Evolutionary conservation across 495 filamentous ascomycete genomes (phyloP).

Genomic region (Aspergillus kassunensis): DNA sequence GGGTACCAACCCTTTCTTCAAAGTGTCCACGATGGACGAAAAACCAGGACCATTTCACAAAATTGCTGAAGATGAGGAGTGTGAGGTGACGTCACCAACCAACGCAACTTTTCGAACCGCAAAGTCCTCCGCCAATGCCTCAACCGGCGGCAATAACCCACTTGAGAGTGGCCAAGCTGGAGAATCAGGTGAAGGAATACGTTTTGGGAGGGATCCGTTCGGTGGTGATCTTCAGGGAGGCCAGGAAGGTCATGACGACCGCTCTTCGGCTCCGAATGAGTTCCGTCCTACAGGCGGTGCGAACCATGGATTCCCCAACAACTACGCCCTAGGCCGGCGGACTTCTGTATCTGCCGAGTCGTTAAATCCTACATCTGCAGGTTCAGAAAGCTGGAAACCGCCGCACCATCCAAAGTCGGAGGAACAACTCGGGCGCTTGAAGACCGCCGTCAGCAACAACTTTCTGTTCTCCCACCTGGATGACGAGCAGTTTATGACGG

Average conservation of each 20-base stretch:
- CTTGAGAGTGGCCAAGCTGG: conserved; percentile 32
- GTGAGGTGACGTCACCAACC: conserved; percentile 61
- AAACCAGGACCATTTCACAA: conserved; percentile 42
- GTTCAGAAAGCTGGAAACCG: conserved; percentile 84
- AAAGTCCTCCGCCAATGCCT: conserved; percentile 24
- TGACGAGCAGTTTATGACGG: conserved; percentile 81
- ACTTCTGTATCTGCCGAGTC: conserved; percentile 97
- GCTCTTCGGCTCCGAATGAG: conserved; percentile 25
- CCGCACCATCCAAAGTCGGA: conserved; percentile 76
- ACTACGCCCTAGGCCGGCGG: conserved; percentile 89
- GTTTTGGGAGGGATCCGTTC: conserved; percentile 39
- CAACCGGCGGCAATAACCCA: conserved; percentile 21
- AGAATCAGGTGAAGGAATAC: conserved; percentile 22
- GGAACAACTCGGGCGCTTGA: conserved; percentile 76
- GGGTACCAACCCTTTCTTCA: conserved; percentile 54
- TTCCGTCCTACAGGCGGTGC: conserved; percentile 31
- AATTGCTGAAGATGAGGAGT: conserved; percentile 59
- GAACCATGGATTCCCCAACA: conserved; percentile 75
- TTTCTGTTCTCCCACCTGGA: conserved; percentile 94
- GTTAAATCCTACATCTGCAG: conserved; percentile 78
- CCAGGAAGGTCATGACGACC: conserved; percentile 22
- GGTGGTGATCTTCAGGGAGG: conserved; percentile 23
- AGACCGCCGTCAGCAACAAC: conserved; percentile 77
- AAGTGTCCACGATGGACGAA: conserved; percentile 28
- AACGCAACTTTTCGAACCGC: conserved; percentile 48